Percentiles rank a stretch among this genome's conserved stretches.
Evolutionary conservation across 148 eudicot genomes (phyloP).

Genomic region (Arbutus unedo): DNA sequence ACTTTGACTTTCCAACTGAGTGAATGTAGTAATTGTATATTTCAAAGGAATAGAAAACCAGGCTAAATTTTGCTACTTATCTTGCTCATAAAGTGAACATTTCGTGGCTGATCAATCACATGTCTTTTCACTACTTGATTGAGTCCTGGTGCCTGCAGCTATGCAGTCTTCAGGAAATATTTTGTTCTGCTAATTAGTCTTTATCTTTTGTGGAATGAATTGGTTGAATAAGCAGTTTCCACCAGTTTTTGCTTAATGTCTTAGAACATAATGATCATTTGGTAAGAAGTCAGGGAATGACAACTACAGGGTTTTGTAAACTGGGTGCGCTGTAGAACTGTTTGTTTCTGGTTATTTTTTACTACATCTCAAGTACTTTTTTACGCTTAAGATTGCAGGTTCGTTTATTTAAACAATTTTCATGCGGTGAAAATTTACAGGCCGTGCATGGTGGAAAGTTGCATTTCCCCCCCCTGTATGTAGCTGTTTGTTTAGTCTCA

Average conservation of each 20-base stretch:
- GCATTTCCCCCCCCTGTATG: not conserved
- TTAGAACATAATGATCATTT: not conserved
- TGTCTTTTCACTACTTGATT: not conserved
- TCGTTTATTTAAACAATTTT: not conserved
- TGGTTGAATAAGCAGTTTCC: conserved; percentile 3
- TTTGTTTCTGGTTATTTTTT: not conserved
- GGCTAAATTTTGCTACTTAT: not conserved
- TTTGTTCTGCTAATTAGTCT: not conserved
- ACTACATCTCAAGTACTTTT: not conserved
- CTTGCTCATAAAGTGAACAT: not conserved
- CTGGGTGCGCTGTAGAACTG: not conserved
- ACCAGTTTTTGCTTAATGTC: not conserved
- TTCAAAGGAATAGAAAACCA: not conserved
- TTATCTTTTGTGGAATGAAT: not conserved
- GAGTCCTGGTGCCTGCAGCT: not conserved
- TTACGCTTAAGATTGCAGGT: not conserved
- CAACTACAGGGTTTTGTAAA: not conserved
- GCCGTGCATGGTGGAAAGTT: not conserved
- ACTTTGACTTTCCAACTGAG: not conserved
- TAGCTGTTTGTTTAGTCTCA: not conserved
- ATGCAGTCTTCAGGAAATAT: not conserved
- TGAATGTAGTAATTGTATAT: not conserved
- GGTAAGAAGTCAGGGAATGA: not conserved
- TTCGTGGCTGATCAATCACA: not conserved
- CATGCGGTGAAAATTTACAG: not conserved